phyloP scores from a whole-genome alignment of 2,329 filamentous ascomycete genomes.

The Claviceps pazoutovae region DNA sequence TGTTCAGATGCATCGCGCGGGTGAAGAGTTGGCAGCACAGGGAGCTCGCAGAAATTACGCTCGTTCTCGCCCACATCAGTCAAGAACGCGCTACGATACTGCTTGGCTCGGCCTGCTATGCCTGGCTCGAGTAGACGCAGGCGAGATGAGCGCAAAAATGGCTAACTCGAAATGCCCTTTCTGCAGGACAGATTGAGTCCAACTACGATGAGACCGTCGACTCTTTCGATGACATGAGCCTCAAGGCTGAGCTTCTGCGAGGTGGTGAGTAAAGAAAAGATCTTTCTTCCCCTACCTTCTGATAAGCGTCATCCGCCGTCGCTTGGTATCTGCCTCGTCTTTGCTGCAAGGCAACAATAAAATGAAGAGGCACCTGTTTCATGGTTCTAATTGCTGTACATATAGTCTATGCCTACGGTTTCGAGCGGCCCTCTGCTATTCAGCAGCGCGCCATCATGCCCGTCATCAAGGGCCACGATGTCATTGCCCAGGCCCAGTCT shows the following conservation, averaged over 20 bases:
- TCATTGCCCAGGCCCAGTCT: conserved; percentile 98
- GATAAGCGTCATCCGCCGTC: not conserved
- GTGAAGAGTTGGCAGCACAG: not conserved
- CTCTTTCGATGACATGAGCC: conserved; percentile 96
- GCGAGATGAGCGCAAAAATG: not conserved
- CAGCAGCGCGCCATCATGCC: conserved; percentile 99
- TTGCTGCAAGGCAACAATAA: not conserved
- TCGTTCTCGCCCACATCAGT: not conserved
- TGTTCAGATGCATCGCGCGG: not conserved
- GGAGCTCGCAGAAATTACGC: not conserved
- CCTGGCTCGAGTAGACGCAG: conserved; percentile 1
- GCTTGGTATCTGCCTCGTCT: not conserved
- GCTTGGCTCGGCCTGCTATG: not conserved
- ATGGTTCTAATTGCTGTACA: not conserved
- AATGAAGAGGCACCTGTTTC: not conserved
- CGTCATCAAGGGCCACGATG: conserved; percentile 99
- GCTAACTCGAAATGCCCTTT: conserved; percentile 11
- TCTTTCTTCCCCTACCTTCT: conserved; percentile 4
- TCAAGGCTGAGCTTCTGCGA: conserved; percentile 94
- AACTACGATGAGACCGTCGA: conserved; percentile 99
- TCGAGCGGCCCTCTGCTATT: conserved; percentile 98
- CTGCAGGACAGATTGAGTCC: conserved; percentile 92
- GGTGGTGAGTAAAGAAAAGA: conserved; percentile 45
- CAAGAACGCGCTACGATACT: conserved; percentile 1
- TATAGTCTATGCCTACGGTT: conserved; percentile 93